phyloP scores from a whole-genome alignment of 2,329 filamentous ascomycete genomes.

The Chlorencoelia australis region DNA sequence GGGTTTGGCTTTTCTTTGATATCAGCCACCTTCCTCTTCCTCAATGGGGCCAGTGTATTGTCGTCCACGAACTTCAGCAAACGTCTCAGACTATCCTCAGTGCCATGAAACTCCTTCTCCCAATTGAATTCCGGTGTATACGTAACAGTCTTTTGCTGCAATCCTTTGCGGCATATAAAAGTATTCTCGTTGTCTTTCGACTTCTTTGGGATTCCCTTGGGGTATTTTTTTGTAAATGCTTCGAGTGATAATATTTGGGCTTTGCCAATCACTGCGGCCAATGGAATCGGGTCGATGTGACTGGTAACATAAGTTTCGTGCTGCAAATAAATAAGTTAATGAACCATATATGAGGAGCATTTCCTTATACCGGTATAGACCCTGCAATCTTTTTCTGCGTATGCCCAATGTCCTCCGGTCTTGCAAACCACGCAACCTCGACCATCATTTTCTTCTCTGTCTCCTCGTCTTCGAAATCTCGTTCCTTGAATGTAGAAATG shows the following conservation, averaged over 20 bases:
- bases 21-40: conserved; percentile 24
- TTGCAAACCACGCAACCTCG: conserved; percentile 82
- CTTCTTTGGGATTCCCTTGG: conserved; percentile 63
- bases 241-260: conserved; percentile 68
- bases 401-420: conserved; percentile 86
- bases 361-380: conserved; percentile 66
- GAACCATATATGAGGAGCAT: conserved; percentile 13
- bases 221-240: conserved; percentile 58
- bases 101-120: conserved; percentile 65
- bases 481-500: conserved; percentile 69
- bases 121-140: conserved; percentile 90
- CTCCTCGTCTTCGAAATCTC: conserved; percentile 65
- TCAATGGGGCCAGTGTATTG: conserved; percentile 61
- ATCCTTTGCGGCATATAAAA: conserved; percentile 82
- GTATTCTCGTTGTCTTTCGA: conserved; percentile 72
- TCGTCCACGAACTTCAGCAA: conserved; percentile 44
- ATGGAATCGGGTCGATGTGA: conserved; percentile 76
- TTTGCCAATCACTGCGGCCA: conserved; percentile 84
- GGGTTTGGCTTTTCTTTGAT: conserved; percentile 12
- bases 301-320: conserved; percentile 91
- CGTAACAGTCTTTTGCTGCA: conserved; percentile 76
- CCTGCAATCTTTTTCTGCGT: conserved; percentile 70
- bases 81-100: conserved; percentile 17
- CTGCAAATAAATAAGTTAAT: conserved; percentile 29
- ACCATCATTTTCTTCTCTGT: conserved; percentile 40